Conservation (phyloP, 2,329 filamentous ascomycete species). For the Hirsutella thompsonii region DNA sequence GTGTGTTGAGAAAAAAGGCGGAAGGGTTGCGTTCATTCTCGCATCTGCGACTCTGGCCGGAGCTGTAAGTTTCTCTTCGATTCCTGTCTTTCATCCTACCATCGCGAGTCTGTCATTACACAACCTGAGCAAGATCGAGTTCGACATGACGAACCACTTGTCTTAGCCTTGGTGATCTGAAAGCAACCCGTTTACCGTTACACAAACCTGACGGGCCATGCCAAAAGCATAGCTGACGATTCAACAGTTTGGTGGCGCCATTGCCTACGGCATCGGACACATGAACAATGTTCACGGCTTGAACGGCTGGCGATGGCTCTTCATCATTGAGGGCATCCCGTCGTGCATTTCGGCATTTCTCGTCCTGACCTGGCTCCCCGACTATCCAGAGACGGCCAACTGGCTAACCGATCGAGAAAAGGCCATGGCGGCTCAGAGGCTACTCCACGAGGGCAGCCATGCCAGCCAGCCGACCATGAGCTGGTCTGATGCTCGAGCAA, state of each 20-base stretch:
- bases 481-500: conserved; percentile 56
- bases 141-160: no score
- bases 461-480: conserved; percentile 50
- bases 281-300: conserved; percentile 52
- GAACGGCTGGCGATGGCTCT: conserved; percentile 57
- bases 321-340: conserved; percentile 50
- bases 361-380: conserved; percentile 55
- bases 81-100: no score
- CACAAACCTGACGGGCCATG: no score
- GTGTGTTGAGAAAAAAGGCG: neutral
- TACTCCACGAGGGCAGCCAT: conserved; percentile 34
- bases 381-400: conserved; percentile 50
- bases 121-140: no score
- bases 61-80: no score
- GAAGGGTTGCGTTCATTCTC: conserved; percentile 51
- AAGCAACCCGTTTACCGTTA: no score
- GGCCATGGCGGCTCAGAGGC: conserved; percentile 32
- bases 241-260: conserved; percentile 48
- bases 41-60: no score
- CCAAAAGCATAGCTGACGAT: no score
- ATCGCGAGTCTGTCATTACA: no score
- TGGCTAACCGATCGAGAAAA: conserved; percentile 50
- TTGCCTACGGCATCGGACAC: conserved; percentile 60
- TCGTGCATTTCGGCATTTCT: conserved; percentile 50
- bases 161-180: no score